Evolutionary conservation across 2,329 filamentous ascomycete species (phyloP).

Genomic region (Cyphellophora europaea): DNA sequence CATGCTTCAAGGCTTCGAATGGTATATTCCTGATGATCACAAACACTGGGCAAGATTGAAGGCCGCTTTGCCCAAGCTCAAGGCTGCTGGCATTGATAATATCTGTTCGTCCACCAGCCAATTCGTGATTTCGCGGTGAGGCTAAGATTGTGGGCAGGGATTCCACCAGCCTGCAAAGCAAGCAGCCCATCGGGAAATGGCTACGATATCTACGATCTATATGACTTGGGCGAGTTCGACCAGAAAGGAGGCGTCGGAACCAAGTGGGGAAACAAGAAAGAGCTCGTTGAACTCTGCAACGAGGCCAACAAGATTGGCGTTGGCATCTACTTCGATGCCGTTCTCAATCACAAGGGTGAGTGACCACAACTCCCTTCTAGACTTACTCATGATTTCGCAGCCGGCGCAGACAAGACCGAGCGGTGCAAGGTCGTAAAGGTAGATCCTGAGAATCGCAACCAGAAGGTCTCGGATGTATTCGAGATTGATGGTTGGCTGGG

Average conservation of each 20-base stretch:
- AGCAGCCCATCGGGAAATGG: constrained; percentile 48
- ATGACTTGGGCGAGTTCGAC: constrained; percentile 56
- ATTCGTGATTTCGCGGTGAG: too few species aligned
- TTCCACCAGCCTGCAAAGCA: constrained; percentile 57
- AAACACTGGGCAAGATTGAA: constrained; percentile 48
- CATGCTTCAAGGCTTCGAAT: constrained; percentile 57
- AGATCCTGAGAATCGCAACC: constrained; percentile 44
- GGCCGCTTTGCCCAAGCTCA: constrained; percentile 39
- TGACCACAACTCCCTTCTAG: too few species aligned
- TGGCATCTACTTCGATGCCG: constrained; percentile 52
- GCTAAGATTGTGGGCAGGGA: too few species aligned
- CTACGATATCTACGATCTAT: constrained; percentile 55
- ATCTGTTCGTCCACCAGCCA: too few species aligned
- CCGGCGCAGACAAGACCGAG: constrained; percentile 52
- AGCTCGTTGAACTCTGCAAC: constrained; percentile 23
- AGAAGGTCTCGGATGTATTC: constrained; percentile 40
- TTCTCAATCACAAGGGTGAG: constrained; percentile 60
- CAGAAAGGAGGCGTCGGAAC: constrained; percentile 47
- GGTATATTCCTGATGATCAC: constrained; percentile 50
- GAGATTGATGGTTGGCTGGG: constrained; percentile 56
- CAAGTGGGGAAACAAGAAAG: constrained; percentile 55
- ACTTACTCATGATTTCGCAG: too few species aligned
- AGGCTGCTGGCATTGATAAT: constrained; percentile 45
- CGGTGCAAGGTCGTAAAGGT: constrained; percentile 52
- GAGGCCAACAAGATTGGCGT: constrained; percentile 19